A percentile compares a stretch with the other conserved stretches of the same genome.
These are phyloP conservation scores for Penicillium canescens DNA, from an alignment of 495 filamentous ascomycete species.

Conservation along the genomic window DNA sequence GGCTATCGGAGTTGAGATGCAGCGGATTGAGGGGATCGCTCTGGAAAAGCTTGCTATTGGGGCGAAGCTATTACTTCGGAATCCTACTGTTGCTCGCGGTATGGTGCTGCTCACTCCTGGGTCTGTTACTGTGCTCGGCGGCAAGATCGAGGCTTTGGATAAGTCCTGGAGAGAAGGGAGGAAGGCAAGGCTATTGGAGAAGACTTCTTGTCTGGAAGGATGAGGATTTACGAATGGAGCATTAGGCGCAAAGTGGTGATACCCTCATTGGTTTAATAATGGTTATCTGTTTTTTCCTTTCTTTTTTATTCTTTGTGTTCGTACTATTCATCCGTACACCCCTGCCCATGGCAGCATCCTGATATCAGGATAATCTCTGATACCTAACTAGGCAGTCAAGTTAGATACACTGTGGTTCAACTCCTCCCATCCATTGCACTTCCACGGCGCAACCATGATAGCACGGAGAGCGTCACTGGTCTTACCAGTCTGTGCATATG, in stretches of 20 bases:
- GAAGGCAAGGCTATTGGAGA: constrained; percentile 65
- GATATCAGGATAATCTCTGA: background rate
- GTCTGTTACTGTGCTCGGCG: constrained; percentile 68
- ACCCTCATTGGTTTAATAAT: background rate
- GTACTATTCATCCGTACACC: too few species aligned
- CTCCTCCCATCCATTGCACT: constrained; percentile 60
- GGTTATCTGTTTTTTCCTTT: background rate
- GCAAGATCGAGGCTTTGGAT: constrained; percentile 82
- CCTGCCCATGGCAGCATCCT: too few species aligned
- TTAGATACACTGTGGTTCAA: constrained; percentile 32
- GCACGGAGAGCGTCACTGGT: constrained; percentile 73
- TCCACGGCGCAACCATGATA: constrained; percentile 83
- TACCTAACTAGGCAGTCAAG: constrained; percentile 11
- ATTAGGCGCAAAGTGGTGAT: background rate
- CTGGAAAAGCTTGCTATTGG: constrained; percentile 71
- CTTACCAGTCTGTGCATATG: constrained; percentile 74
- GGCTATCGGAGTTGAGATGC: constrained; percentile 74
- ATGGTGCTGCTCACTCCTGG: constrained; percentile 72
- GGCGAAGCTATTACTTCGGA: constrained; percentile 72
- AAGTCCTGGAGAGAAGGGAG: constrained; percentile 72
- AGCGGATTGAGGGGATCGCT: constrained; percentile 61
- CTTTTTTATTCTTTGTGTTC: background rate
- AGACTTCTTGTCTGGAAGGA: constrained; percentile 39
- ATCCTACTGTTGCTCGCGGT: constrained; percentile 69
- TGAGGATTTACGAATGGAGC: constrained; percentile 2